Percentiles rank a stretch among this genome's conserved stretches.
Evolutionary conservation across 2,329 filamentous ascomycete species (phyloP).

Genomic region (Neopestalotiopsis clavispora): DNA sequence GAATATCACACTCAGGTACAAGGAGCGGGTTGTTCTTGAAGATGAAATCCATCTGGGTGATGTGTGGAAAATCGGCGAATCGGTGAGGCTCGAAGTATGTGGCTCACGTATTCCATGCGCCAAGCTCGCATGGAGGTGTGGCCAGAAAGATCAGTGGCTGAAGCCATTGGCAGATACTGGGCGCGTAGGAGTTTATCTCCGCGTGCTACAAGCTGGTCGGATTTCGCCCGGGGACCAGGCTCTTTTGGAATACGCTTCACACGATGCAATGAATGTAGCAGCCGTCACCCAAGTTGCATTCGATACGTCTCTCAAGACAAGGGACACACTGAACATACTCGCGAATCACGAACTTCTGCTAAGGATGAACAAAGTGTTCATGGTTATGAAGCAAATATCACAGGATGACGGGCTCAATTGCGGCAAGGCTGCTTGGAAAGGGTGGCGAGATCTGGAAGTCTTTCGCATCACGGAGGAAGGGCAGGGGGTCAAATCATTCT

Average conservation of each 20-base stretch:
- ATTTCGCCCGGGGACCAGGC: conserved; percentile 27
- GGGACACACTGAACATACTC: conserved; percentile 28
- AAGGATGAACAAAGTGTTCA: conserved; percentile 26
- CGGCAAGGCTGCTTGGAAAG: conserved; percentile 28
- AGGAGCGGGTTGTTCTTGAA: conserved; percentile 22
- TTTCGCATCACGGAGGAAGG: conserved; percentile 24
- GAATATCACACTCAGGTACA: conserved; percentile 27
- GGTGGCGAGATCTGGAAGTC: conserved; percentile 26
- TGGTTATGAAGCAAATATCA: conserved; percentile 20
- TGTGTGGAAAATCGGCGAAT: conserved; percentile 27
- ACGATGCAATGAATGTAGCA: conserved; percentile 24
- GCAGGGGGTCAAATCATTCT: conserved; percentile 29
- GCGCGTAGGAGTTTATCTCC: conserved; percentile 27
- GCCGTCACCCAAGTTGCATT: conserved; percentile 25
- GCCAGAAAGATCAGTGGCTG: conserved; percentile 30
- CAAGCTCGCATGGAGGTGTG: conserved; percentile 31
- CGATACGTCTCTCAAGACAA: conserved; percentile 29
- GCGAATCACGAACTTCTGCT: conserved; percentile 28
- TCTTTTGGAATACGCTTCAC: conserved; percentile 21
- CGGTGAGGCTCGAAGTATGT: conserved; percentile 28
- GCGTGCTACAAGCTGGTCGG: conserved; percentile 25
- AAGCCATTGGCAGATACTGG: conserved; percentile 25
- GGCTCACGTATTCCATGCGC: conserved; percentile 28
- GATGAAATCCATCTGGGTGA: conserved; percentile 28
- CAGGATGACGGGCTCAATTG: conserved; percentile 24